phyloP scores from a whole-genome alignment of 805 yeast species.

The Metschnikowia hibisci region DNA sequence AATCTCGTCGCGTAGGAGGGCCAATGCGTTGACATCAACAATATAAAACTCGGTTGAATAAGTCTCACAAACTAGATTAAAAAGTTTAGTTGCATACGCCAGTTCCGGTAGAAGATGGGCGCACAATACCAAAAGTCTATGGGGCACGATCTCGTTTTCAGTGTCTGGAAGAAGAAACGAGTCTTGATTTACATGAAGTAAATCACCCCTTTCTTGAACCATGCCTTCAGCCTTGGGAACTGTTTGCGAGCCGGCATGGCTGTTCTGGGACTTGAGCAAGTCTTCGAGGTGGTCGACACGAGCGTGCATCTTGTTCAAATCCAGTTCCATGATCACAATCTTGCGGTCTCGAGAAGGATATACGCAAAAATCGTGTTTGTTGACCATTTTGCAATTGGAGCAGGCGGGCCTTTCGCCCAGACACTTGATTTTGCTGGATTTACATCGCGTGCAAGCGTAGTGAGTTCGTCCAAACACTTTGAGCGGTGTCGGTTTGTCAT shows the following conservation, averaged over 20 bases:
- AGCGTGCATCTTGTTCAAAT: slow-evolving; percentile 32
- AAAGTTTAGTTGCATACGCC: slow-evolving; percentile 20
- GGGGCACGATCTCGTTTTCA: slow-evolving; percentile 25
- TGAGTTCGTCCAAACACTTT: slow-evolving; percentile 42
- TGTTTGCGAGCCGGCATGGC: slow-evolving; percentile 5
- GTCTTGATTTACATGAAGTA: slow-evolving; percentile 17
- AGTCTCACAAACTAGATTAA: slow-evolving; percentile 24
- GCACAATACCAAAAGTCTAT: slow-evolving; percentile 21
- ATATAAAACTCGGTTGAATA: slow-evolving; percentile 37
- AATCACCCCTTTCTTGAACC: slow-evolving; percentile 7
- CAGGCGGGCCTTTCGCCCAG: slow-evolving; percentile 42
- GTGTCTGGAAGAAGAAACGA: slow-evolving; percentile 25
- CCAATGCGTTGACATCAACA: slow-evolving; percentile 23
- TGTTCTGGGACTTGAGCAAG: slow-evolving; percentile 13
- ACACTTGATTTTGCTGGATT: slow-evolving; percentile 37
- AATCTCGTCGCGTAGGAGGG: slow-evolving; percentile 15
- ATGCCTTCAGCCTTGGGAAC: slow-evolving; percentile 2
- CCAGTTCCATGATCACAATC: slow-evolving; percentile 42
- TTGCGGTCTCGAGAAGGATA: slow-evolving; percentile 40
- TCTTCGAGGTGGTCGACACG: slow-evolving; percentile 29
- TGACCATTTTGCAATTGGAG: slow-evolving; percentile 34
- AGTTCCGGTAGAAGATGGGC: slow-evolving; percentile 25
- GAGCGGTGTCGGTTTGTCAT: slow-evolving; percentile 25
- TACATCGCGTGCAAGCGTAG: slow-evolving; percentile 43
- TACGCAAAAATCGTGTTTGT: slow-evolving; percentile 29